Conservation (phyloP, 2,329 filamentous ascomycete genomes). For the Madurella fahalii region DNA sequence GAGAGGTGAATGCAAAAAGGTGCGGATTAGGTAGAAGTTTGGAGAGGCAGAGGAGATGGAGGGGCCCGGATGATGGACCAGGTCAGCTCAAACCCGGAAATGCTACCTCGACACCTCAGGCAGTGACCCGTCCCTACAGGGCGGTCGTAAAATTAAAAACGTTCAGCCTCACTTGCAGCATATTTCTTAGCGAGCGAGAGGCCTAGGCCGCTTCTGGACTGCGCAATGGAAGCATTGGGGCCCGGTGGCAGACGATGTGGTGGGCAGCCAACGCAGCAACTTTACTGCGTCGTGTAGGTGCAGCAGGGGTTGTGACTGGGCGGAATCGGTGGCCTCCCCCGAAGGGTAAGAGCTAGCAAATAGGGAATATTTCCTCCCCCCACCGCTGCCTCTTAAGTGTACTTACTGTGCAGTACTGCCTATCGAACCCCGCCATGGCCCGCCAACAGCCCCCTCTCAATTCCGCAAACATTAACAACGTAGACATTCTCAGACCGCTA, state of each 20-base stretch:
- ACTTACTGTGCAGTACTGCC: not conserved
- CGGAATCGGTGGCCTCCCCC: not conserved
- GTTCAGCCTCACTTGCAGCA: slow-evolving; percentile 7
- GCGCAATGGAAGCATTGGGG: not conserved
- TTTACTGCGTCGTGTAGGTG: not conserved
- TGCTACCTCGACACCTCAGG: not conserved
- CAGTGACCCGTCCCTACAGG: not conserved
- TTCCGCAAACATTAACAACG: too few relatives aligned
- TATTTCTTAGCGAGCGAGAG: not conserved
- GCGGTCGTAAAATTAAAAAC: not conserved
- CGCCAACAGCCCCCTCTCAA: too few relatives aligned
- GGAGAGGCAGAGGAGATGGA: not conserved
- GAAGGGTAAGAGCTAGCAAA: too few relatives aligned
- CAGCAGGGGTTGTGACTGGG: not conserved
- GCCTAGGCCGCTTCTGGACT: not conserved
- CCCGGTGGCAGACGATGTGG: not conserved
- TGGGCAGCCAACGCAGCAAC: not conserved
- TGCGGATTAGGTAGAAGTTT: not conserved
- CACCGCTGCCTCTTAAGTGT: not conserved
- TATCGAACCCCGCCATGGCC: not conserved
- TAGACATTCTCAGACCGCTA: not conserved
- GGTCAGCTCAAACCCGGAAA: not conserved
- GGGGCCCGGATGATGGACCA: not conserved
- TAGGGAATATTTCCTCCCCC: too few relatives aligned
- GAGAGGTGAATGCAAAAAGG: not conserved